A percentile compares a stretch with the other conserved stretches of the same genome.
Conservation (phyloP, 768 basidiomycete species). For the Pholiota microspora region DNA sequence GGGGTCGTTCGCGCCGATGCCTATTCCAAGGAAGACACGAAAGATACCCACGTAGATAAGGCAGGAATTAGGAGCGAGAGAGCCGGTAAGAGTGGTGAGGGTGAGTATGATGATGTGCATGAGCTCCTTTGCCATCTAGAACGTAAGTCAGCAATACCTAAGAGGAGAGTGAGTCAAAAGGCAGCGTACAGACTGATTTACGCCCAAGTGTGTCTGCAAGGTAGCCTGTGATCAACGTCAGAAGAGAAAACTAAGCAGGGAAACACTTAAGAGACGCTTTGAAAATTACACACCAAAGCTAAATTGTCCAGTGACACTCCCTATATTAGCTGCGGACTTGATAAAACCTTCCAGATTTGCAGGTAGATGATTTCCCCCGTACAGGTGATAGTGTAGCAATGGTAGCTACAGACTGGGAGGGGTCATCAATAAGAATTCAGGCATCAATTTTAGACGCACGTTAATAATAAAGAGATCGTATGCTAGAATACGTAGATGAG, state of each 20-base stretch:
- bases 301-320: constrained; percentile 60
- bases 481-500: no score
- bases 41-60: constrained; percentile 66
- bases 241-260: neutral
- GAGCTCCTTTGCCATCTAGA: constrained; percentile 72
- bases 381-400: constrained; percentile 38
- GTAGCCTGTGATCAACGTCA: constrained; percentile 40
- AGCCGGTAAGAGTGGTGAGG: constrained; percentile 64
- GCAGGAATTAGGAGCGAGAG: constrained; percentile 45
- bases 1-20: constrained; percentile 79
- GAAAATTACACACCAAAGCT: constrained; percentile 36
- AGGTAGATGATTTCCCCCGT: constrained; percentile 44
- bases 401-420: constrained; percentile 20
- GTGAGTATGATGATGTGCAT: constrained; percentile 75
- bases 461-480: constrained; percentile 26
- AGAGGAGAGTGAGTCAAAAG: neutral
- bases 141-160: neutral
- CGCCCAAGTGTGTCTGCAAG: constrained; percentile 66
- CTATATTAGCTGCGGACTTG: constrained; percentile 61
- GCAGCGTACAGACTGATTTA: constrained; percentile 56
- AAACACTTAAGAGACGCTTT: no score
- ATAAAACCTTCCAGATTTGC: constrained; percentile 48
- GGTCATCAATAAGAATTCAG: no score
- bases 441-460: constrained; percentile 13
- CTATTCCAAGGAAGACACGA: constrained; percentile 74